Evolutionary conservation across 768 basidiomycete species (phyloP), one percentile per base, ranked within the genome.

Genomic region (Leucocoprinus birnbaumii): DNA sequence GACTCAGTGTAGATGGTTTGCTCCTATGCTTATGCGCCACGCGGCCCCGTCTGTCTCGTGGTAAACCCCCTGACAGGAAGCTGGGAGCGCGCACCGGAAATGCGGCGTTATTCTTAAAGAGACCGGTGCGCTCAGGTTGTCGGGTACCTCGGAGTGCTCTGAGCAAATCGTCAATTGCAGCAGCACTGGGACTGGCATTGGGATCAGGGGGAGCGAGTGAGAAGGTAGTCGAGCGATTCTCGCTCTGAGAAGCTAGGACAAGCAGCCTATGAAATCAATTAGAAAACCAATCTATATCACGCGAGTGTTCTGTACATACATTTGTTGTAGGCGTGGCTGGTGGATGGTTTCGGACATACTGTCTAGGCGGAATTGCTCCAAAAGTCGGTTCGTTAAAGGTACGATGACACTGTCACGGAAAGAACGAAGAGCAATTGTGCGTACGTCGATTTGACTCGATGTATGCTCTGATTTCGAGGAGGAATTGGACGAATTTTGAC

Each of bases 391-490:
- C 48, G 75, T 80, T 16, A 87, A 71, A 0, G 90, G 87, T 18
- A 89, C 73, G 34, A 93, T 82, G 54, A 93, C 83, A 53, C 80
- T 80, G 70, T 94, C 91, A 25, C 91, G 82, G 66, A 94, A 94
- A 7, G 87, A 82, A 40, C 83, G 80, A 22, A 94, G 75, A 5
- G 89, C 87, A n/a, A 93, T 78, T 5, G 83, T 83, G 26, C 91
- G 85, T 22, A 93, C 89, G 59, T 94, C 91, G 50, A 94, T 89
- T 34, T 80, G 82, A 34, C 67, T 60, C 52, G 62, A 66, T 55
- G 63, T 70, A 19, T 70, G 60, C 50, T 63, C 56, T 58, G 71
- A 67, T 22, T 71, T 70, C 18, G 73, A 67, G 9, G 79, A 72
- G 5, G 70, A 60, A 61, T 81, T 84, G 25, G 57, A 34, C 8